A percentile compares a stretch with the other conserved stretches of the same genome.
Evolutionary conservation across 148 eudicot genomes (phyloP).

Genomic region (Pharnaceum exiguum): DNA sequence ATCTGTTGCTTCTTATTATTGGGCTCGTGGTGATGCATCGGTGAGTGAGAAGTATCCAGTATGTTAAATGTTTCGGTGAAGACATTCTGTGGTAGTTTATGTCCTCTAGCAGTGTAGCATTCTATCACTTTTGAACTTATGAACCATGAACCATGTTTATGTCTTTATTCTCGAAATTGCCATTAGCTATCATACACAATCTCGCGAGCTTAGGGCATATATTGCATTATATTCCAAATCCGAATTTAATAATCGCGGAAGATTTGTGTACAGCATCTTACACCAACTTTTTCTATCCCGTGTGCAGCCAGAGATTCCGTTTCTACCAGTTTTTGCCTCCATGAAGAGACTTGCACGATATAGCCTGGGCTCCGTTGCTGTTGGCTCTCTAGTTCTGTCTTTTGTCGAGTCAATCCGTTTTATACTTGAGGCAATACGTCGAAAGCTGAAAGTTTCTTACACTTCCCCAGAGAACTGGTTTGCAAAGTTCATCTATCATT

Average conservation of each 20-base stretch:
- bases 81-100: background rate
- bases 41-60: constrained; percentile 36
- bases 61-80: background rate
- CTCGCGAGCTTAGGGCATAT: too few species aligned
- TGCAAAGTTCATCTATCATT: constrained; percentile 45
- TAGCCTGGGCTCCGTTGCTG: constrained; percentile 80
- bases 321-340: constrained; percentile 89
- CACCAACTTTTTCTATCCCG: constrained; percentile 7
- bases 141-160: background rate
- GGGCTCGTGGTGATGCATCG: constrained; percentile 82
- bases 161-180: too few species aligned
- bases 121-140: background rate
- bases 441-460: constrained; percentile 63
- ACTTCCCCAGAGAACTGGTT: constrained; percentile 56
- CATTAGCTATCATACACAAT: too few species aligned
- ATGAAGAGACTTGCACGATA: constrained; percentile 85
- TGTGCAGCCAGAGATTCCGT: constrained; percentile 69
- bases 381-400: constrained; percentile 80
- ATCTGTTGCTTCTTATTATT: constrained; percentile 96
- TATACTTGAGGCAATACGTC: constrained; percentile 77
- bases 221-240: too few species aligned
- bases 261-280: background rate
- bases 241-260: background rate
- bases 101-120: background rate
- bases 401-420: constrained; percentile 73